A percentile compares a stretch with the other conserved stretches of the same genome.
Conservation (phyloP, 805 yeast species). For the Lipomyces starkeyi region DNA sequence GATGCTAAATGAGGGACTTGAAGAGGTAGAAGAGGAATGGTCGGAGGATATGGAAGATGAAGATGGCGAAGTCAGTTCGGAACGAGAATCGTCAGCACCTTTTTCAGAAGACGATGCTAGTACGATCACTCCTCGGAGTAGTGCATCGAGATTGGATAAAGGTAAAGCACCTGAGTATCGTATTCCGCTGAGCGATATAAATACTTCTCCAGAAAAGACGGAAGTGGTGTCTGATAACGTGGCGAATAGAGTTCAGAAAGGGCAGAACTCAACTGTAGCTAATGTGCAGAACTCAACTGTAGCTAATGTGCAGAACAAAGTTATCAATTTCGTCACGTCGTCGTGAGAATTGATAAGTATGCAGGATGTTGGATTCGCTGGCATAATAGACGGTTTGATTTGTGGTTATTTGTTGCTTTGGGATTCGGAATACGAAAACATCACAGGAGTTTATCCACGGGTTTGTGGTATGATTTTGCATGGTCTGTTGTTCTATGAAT, state of each 20-base stretch:
- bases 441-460: no score
- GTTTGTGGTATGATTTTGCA: no score
- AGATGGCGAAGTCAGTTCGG: background rate
- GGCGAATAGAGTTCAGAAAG: background rate
- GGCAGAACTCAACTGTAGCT: slow-evolving; percentile 5
- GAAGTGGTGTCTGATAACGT: background rate
- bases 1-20: slow-evolving; percentile 22
- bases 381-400: no score
- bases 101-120: slow-evolving; percentile 1
- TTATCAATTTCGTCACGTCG: slow-evolving; percentile 10
- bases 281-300: slow-evolving; percentile 7
- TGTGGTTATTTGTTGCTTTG: no score
- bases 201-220: background rate
- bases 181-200: background rate
- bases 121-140: background rate
- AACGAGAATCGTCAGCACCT: slow-evolving; percentile 2
- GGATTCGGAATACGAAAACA: no score
- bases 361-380: no score
- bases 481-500: no score
- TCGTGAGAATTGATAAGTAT: background rate
- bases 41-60: slow-evolving; percentile 10
- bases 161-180: slow-evolving; percentile 9
- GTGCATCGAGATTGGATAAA: background rate
- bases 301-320: slow-evolving; percentile 19
- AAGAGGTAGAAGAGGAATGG: slow-evolving; percentile 27